A percentile compares a stretch with the other conserved stretches of the same genome.
phyloP scores from a whole-genome alignment of 495 filamentous ascomycete genomes.

The Penicillium psychrofluorescens region DNA sequence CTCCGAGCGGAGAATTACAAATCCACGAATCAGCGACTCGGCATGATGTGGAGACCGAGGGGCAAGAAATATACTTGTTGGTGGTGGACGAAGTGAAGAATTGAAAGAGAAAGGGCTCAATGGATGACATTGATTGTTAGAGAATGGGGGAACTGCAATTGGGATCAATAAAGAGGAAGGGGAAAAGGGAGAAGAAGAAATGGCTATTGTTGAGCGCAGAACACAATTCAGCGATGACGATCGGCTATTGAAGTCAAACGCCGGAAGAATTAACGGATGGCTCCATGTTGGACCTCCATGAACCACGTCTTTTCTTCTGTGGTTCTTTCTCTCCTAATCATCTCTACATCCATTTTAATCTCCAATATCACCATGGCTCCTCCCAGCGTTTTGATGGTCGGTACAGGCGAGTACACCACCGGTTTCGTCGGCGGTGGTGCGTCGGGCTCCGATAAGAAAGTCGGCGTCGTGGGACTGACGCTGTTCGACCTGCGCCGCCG shows the following conservation, averaged over 20 bases:
- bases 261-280: slow-evolving; percentile 14
- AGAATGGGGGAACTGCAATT: background rate
- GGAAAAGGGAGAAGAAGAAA: background rate
- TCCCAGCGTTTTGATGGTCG: slow-evolving; percentile 86
- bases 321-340: slow-evolving; percentile 7
- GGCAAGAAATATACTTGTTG: background rate
- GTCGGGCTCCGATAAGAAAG: slow-evolving; percentile 82
- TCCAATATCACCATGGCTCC: slow-evolving; percentile 52
- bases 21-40: slow-evolving; percentile 16
- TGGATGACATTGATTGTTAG: too few relatives aligned
- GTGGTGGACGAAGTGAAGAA: too few relatives aligned
- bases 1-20: slow-evolving; percentile 16
- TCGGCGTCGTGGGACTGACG: slow-evolving; percentile 84
- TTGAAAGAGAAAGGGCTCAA: too few relatives aligned
- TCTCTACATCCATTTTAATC: slow-evolving; percentile 1
- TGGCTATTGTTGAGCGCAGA: too few relatives aligned
- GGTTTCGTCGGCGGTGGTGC: slow-evolving; percentile 74
- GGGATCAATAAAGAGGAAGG: background rate
- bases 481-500: slow-evolving; percentile 84
- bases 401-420: slow-evolving; percentile 94
- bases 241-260: slow-evolving; percentile 27
- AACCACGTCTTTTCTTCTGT: background rate
- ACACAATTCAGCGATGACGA: slow-evolving; percentile 5
- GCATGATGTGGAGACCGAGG: slow-evolving; percentile 12
- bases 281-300: too few relatives aligned